Conservation (phyloP, 2,329 filamentous ascomycete genomes). For the Cryphonectria parasitica region DNA sequence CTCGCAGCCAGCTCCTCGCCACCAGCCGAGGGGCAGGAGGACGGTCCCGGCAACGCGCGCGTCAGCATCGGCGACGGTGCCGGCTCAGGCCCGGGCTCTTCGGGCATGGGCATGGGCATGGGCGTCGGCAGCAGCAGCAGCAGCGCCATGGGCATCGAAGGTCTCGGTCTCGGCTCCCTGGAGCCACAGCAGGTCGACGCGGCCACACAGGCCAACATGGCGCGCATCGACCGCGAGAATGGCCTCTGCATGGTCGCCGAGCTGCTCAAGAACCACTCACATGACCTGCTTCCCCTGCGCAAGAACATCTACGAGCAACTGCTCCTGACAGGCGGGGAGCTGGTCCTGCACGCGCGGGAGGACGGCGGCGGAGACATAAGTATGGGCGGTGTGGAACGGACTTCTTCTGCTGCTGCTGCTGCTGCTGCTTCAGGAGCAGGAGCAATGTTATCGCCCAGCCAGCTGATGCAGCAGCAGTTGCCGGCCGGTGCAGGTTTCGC, state of each 20-base stretch:
- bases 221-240: constrained; percentile 62
- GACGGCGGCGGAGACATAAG: not conserved
- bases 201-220: constrained; percentile 49
- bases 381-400: not conserved
- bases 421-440: not conserved
- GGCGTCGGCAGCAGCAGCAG: not conserved
- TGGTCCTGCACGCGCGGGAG: constrained; percentile 41
- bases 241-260: constrained; percentile 62
- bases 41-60: constrained; percentile 4
- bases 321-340: constrained; percentile 53
- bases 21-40: constrained; percentile 15
- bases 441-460: constrained; percentile 10
- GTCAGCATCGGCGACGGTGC: constrained; percentile 2
- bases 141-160: constrained; percentile 35
- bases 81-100: not conserved
- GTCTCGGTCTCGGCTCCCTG: constrained; percentile 41
- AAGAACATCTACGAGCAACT: constrained; percentile 51
- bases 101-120: not conserved
- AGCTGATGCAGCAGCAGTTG: constrained; percentile 15
- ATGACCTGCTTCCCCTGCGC: constrained; percentile 45
- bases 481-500: not conserved
- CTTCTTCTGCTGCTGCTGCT: not conserved
- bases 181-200: constrained; percentile 54
- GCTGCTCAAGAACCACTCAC: constrained; percentile 50
- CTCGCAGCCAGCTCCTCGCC: constrained; percentile 13